phyloP scores from a whole-genome alignment of 2,329 filamentous ascomycete species.

The Penicillium sp. region DNA sequence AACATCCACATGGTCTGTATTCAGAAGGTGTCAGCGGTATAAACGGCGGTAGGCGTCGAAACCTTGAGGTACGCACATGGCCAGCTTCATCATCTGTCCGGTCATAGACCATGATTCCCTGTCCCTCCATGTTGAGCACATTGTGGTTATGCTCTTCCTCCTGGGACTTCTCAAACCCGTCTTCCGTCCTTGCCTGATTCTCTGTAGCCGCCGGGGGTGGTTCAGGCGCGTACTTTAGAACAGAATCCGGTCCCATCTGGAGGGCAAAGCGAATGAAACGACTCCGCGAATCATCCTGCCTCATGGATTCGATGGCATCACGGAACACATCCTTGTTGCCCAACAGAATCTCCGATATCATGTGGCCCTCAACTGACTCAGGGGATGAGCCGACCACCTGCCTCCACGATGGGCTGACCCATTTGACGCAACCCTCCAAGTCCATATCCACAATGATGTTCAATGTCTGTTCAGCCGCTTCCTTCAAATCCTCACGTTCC shows the following conservation, averaged over 20 bases:
- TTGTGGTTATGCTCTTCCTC: slow-evolving; percentile 46
- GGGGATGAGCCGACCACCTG: slow-evolving; percentile 83
- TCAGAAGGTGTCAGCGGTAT: slow-evolving; percentile 23
- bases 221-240: slow-evolving; percentile 53
- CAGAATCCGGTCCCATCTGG: slow-evolving; percentile 67
- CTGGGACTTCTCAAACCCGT: slow-evolving; percentile 38
- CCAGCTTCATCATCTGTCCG: slow-evolving; percentile 80
- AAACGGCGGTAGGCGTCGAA: slow-evolving; percentile 15
- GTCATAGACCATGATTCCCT: slow-evolving; percentile 98
- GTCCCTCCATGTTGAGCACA: slow-evolving; percentile 80
- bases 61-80: slow-evolving; percentile 62
- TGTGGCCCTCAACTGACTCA: slow-evolving; percentile 70
- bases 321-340: slow-evolving; percentile 78
- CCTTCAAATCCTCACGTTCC: slow-evolving; percentile 88
- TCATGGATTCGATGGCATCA: slow-evolving; percentile 82
- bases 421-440: slow-evolving; percentile 84
- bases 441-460: slow-evolving; percentile 96
- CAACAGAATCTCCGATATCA: slow-evolving; percentile 77
- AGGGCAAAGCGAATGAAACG: slow-evolving; percentile 82
- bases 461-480: slow-evolving; percentile 92
- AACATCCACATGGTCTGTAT: slow-evolving; percentile 98
- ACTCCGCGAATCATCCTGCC: slow-evolving; percentile 88
- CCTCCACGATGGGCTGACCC: slow-evolving; percentile 94
- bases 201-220: slow-evolving; percentile 27
- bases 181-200: slow-evolving; percentile 22